Evolutionary conservation across 257 asterid species (phyloP), one percentile per base, ranked within the genome.

Genomic region (Striga asiatica): DNA sequence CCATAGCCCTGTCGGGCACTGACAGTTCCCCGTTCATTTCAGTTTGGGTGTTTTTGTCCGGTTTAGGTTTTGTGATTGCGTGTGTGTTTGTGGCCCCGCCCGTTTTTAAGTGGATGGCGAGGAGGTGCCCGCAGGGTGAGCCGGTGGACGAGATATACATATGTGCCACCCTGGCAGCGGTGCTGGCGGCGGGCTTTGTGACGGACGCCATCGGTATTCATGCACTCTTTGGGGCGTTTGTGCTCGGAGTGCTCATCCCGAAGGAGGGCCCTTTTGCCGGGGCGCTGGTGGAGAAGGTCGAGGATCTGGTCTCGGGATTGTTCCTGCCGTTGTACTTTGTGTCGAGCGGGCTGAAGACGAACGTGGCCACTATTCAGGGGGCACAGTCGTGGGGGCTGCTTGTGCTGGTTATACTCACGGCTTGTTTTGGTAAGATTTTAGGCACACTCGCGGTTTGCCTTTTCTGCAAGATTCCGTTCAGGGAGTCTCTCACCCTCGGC

Each of bases 151-250:
- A 88, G 80, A 65, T 71, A 29, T 80, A 77, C 43, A 57, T 84
- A 6, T 84, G 96, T 24, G 78, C 78, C 1, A 76, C 93, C 2
- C 49, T 88, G 48, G 80, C 79, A 3, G 76, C 67, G 22, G 93
- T 88, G 17, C 58, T 88, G 57, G 88, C 85, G 5, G 89, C 93
- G 0, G 93, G 89, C 3, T 64, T 88, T 19, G 66, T 74, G 5
- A 88, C 96, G 0, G 96, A 88, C 50, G 12, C 62, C 0, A 88
- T 84, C 41, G 97, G 97, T 3, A 88, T 88, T 35, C 97, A 88
- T 41, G 97, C 95, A 0, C 68, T 88, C 35, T 88, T 88, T 10
- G 97, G 97, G 50, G 95, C 93, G 3, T 88, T 84, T 66, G 93
- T 88, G 23, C 18, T 88, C 2, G 97, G 97, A 0, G 64, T 88